Evolutionary conservation across 2,329 filamentous ascomycete species (phyloP).

Genomic region (Aspergillus calidoustus): DNA sequence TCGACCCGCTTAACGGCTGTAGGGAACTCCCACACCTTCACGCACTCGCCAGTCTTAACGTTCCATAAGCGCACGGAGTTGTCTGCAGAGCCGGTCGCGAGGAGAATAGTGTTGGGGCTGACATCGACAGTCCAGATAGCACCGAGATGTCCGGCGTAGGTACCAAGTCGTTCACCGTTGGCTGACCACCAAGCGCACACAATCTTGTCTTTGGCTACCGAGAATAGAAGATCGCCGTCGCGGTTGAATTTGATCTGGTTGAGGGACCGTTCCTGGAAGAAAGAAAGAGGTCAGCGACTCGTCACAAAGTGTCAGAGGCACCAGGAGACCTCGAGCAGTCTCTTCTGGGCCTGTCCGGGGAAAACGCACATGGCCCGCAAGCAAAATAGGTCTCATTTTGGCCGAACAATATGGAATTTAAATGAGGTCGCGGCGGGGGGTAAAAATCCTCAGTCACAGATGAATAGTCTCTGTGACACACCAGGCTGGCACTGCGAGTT

Average conservation of each 20-base stretch:
- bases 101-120: constrained; percentile 86
- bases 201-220: constrained; percentile 92
- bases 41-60: constrained; percentile 84
- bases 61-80: constrained; percentile 99
- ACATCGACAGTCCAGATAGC: constrained; percentile 99
- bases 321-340: constrained; percentile 8
- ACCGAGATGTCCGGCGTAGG: constrained; percentile 95
- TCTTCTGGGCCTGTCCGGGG: constrained; percentile 17
- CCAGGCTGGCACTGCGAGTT: constrained; percentile 23
- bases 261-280: constrained; percentile 77
- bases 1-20: constrained; percentile 98
- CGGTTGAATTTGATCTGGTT: constrained; percentile 95
- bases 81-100: constrained; percentile 95
- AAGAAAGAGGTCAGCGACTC: constrained; percentile 9
- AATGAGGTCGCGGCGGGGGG: constrained; percentile 22
- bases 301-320: neutral
- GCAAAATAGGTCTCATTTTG: constrained; percentile 94
- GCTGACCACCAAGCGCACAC: constrained; percentile 97
- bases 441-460: constrained; percentile 20
- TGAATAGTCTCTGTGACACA: constrained; percentile 27
- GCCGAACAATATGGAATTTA: constrained; percentile 29
- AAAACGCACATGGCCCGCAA: constrained; percentile 80
- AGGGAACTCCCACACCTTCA: constrained; percentile 98
- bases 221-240: constrained; percentile 97
- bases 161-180: constrained; percentile 96